Base-by-base conservation (phyloP, 2,329 filamentous ascomycete species). In the Rhynchosporium graminicola region DNA sequence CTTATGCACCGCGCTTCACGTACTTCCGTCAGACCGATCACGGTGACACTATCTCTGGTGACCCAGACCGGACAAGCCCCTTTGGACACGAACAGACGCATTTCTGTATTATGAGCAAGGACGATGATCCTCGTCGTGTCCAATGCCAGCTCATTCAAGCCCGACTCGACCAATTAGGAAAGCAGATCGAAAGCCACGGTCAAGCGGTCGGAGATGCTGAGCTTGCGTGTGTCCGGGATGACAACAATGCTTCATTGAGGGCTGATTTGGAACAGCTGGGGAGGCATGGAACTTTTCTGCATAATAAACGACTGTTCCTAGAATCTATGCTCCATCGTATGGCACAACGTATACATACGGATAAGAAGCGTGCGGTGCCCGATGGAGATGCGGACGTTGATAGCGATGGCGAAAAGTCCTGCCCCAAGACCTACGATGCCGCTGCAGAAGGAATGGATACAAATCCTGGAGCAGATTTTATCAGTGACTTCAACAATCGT, bases 21-120 rank as follows among this genome's bases (percentile, higher is more conserved):
- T 99, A 99, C 76, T 97, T 97, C 80, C 87, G 95, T 38, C 92
- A 99, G 76, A 99, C 95, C 1, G 95, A 99, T 70, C 95, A 97
- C 73, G 87, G 87, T 15, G 88, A 91, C 63, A 83, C 87, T 28
- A 92, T 92, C 64, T 85, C 87, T 56, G 88, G 89, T n/a, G 91
- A 96, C 70, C 84, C 90, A 8, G 88, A 91, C 60, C 83, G 92
- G 46, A 92, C 87, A 13, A 98, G 93, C 74, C 88, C 90, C 0
- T 99, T 99, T 74, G 96, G 95, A 10, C 84, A 96, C 57, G 95
- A 99, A 74, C 89, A 91, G 0, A 97, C 94, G 0, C 96, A 99
- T 76, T 87, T 91, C 67, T 99, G 96, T 76, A 91, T 96, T 71
- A 97, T 99, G 90, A 94, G 91, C 57, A 86, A 90, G 65, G 89